Base-by-base conservation (phyloP, 202 grass and related monocot species). In the Eragrostis tef region DNA sequence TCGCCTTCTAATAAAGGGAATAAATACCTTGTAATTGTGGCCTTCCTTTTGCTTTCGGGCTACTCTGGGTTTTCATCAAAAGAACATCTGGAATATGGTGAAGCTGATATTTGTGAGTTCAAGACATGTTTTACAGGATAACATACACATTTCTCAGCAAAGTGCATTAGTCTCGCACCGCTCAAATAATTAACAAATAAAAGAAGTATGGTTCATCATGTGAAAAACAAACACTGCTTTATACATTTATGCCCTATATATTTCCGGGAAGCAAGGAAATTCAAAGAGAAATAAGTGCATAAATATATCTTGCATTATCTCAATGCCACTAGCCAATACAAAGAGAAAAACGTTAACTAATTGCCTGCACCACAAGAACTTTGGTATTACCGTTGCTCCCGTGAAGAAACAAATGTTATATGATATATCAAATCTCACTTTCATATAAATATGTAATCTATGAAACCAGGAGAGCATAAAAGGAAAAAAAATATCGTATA, bases 1-100 rank as follows among this genome's bases (percentile, higher is more conserved):
- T 83, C 63, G 2, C 63, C 65, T 90, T 79, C 79, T 90, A 87
- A 90, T 80, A 58, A 83, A 89, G 79, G 75, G 70, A 74, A 86
- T 79, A 26, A 86, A 64, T 49, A 64, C 61, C 80, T 83, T 86
- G 88, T 83, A 83, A 75, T 83, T 74, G 63, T 48, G 36, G 22
- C 36, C 64, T 73, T 45, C 14, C 60, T 67, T 86, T 77, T 73
- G 34, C 74, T 83, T 79, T 79, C 67, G 67, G 53, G 19, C 34
- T 26, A 16, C 29, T 47, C 48, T 41, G 57, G 11, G 13, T 58
- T 79, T 42, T 65, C 63, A 58, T 75, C 62, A 79, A 42, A 75
- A 48, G 66, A 15, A 70, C 71, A 86, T 63, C 44, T 47, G n/a
- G 61, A 83, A 83, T 79, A 67, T 83, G 51, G 29, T 83, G 79